Percentiles rank a stretch among this genome's conserved stretches.
Evolutionary conservation across 2,329 filamentous ascomycete genomes (phyloP).

Genomic region (Canariomyces notabilis): DNA sequence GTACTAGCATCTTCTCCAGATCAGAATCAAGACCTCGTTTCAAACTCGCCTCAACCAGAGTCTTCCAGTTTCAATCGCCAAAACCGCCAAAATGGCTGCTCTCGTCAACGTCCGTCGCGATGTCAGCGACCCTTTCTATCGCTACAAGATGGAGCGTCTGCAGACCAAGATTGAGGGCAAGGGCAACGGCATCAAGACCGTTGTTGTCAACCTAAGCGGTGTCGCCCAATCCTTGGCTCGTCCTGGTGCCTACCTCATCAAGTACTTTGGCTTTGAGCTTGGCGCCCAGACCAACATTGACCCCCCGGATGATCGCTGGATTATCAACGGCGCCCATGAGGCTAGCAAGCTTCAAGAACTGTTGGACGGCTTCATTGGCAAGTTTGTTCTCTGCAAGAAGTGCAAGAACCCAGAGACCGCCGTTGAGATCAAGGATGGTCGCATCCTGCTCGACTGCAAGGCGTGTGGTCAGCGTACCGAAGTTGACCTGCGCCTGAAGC

Average conservation of each 20-base stretch:
- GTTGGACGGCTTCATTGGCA: conserved; percentile 96
- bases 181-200: conserved; percentile 98
- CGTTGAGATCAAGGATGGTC: conserved; percentile 87
- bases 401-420: conserved; percentile 99
- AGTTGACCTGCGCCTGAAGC: conserved; percentile 89
- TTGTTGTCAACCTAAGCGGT: conserved; percentile 93
- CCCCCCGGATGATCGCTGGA: conserved; percentile 97
- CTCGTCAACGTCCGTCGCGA: conserved; percentile 98
- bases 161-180: conserved; percentile 99
- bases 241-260: conserved; percentile 93
- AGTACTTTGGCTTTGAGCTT: conserved; percentile 99
- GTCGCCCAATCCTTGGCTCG: conserved; percentile 89
- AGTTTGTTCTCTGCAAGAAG: conserved; percentile 98
- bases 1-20: conserved; percentile 15
- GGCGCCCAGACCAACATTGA: conserved; percentile 98
- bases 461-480: conserved; percentile 91
- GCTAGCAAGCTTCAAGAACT: conserved; percentile 94
- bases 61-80: conserved; percentile 16
- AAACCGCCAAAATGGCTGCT: conserved; percentile 69
- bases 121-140: conserved; percentile 98
- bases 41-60: conserved; percentile 3
- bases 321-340: conserved; percentile 98
- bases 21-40: conserved; percentile 3
- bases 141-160: conserved; percentile 99
- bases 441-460: conserved; percentile 95